Evolutionary conservation across 1,284 basidiomycete genomes (phyloP), one percentile per base, ranked within the genome.

Genomic region (Melampsora larici-populina): DNA sequence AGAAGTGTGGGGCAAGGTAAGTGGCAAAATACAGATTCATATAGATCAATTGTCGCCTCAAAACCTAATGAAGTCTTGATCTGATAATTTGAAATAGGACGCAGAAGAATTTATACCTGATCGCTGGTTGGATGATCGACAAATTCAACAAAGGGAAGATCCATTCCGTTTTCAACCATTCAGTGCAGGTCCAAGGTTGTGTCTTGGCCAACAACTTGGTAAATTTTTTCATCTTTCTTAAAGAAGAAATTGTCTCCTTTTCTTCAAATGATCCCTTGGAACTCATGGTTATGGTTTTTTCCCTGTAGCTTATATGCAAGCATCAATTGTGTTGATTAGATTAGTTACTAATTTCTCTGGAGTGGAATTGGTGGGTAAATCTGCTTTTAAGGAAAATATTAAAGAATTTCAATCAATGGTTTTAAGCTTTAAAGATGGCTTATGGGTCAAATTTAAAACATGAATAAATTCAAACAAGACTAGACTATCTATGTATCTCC

Each of bases 81-180:
- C 18, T 4, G 31, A 48, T 49, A 8, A 26, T 69, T 68, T 48
- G 90, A 90, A 90, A 7, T 79, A 84, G 0, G 89, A 91, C 78
- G 90, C 90, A 0, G 87, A 90, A 80, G 86, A 85, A 11, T 91
- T 91, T 81, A 87, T 89, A 77, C 90, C 90, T 9, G 88, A 90
- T 26, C 87, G 90, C 21, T 81, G 80, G 80, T 66, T 79, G 17
- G 79, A 80, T 48, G 43, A 65, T 13, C 70, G 78, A 17, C 29
- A 65, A 31, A 49, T 55, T 24, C 21, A 55, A 13, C 67, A 67
- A 36, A 72, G 70, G 17, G 66, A 70, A 17, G 79, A 79, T 63
- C 79, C 79, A 7, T 73, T 78, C 63, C 73, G 72, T 29, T 80
- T 80, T 65, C 77, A 78, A 48, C 80, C 80, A 9, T 80, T 80